Evolutionary conservation across 2,329 filamentous ascomycete species (phyloP).

Genomic region (Fusarium sacchari): DNA sequence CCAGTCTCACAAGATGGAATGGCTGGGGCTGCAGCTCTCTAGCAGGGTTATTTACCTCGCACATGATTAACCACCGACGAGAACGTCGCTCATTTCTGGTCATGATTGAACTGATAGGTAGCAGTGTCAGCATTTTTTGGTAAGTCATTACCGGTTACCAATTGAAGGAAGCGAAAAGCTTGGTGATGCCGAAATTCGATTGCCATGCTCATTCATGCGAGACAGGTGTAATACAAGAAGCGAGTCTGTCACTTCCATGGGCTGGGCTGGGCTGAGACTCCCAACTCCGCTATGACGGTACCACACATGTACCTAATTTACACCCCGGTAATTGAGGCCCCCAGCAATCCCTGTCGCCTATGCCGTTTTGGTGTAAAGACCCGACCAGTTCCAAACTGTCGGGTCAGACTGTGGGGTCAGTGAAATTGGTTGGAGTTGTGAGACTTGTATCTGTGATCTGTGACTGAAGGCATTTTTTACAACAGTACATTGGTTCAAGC

Average conservation of each 20-base stretch:
- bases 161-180: background rate
- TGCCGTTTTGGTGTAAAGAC: constrained; percentile 40
- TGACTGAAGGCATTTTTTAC: background rate
- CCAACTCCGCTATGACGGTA: constrained; percentile 11
- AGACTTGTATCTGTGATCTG: constrained; percentile 9
- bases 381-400: constrained; percentile 42
- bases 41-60: background rate
- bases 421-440: constrained; percentile 41
- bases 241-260: constrained; percentile 9
- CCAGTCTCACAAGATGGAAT: background rate
- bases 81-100: background rate
- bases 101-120: background rate
- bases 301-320: constrained; percentile 16
- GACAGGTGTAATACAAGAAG: constrained; percentile 3
- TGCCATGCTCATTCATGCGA: constrained; percentile 25
- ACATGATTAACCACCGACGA: background rate
- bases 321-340: constrained; percentile 41
- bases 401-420: constrained; percentile 36
- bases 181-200: constrained; percentile 22
- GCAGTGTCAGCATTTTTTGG: background rate
- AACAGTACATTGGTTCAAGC: background rate
- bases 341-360: constrained; percentile 33
- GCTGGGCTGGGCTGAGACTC: background rate
- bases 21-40: background rate
- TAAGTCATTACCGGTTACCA: background rate